Evolutionary conservation across 2,329 filamentous ascomycete species (phyloP), one percentile per base, ranked within the genome.

Genomic region (Fusarium nisikadoi): DNA sequence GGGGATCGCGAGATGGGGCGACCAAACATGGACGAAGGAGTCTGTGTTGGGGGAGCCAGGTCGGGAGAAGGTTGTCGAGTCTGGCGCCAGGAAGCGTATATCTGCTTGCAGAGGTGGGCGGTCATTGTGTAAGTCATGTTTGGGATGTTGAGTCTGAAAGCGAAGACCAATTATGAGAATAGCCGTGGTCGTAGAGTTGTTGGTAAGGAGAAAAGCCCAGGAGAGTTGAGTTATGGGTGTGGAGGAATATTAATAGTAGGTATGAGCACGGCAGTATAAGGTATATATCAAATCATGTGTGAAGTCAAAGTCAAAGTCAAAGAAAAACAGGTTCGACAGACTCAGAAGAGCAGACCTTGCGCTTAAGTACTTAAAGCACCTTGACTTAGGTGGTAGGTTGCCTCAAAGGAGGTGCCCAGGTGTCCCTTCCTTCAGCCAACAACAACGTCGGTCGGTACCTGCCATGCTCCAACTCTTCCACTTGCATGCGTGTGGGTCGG

Each of bases 81-180:
- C 76, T 88, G 85, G 70, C 84, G 84, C 86, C 87, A 89, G n/a
- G 88, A 89, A 56, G 86, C 83, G 82, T 85, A 87, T 81, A 90
- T 86, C 75, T 89, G 84, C 80, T 87, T 88, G 86, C 86, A 88
- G 79, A 90, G 81, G 75, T 90, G 88, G 74, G 87, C 87, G 20
- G 87, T 88, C 84, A 90, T 89, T 71, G 88, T 89, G 81, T 89
- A 88, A 41, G 88, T 89, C 88, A 90, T 90, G 43, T 71, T 82
- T 70, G 54, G 43, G 45, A 62, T 57, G 35, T 17, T 9, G 41
- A 54, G 47, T 62, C 20, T 47, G 35, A 45, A 50, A 38, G 52
- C 23, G 27, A 60, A 56, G 57, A 36, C 29, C 45, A 49, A 39
- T 58, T 52, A 23, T 52, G 35, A 61, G 43, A 27, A 33, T 36